Base-by-base conservation (phyloP, 2,329 filamentous ascomycete species). In the Microdochium trichocladiopsis region DNA sequence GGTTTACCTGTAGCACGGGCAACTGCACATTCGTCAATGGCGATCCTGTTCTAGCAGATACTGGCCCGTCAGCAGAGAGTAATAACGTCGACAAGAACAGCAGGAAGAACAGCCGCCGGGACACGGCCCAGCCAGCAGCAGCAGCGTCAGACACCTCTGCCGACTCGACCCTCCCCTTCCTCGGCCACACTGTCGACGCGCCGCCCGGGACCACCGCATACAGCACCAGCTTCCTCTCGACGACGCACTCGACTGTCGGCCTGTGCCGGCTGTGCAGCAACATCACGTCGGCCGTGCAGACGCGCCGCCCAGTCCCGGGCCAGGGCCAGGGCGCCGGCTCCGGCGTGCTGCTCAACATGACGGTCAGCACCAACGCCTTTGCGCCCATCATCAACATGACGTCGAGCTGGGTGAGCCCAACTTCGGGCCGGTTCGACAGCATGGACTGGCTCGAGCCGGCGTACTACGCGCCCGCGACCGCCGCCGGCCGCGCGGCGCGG, bases 11-110 rank as follows among this genome's bases (percentile, higher is more conserved):
- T 28, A 6, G 22, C 4, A 48, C 50, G 28, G 50, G 50, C 4
- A 51, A 51, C 50, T 51, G 50, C 45, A 51, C 50, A 8, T 51
- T 51, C 16, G 12, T 25, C 11, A 4, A 48, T 21, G 41, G 21
- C 25, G 50, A 51, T 24, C 45, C 50, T 12, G 14, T 12, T 12
- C 12, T 37, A n/a, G 28, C 8, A 31, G 28, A 8, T 8, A 8
- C 28, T 14, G 28, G 28, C 8, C 28, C 28, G 41, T n/a, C 18
- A 24, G 41, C 6, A 28, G 16, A 33, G 28, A 14, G 28, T 8
- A 33, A 14, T 14, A 33, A 14, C 36, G n/a, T 31, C 36, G n/a
- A 11, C n/a, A 16, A 16, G 11, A 18, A 18, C 36, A 18, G 36
- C 36, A 41, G 10, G 36, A 18, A 31, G 28, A 31, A 31, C 28